Base-by-base conservation (phyloP, 108 stramenopile species). In the Nitzschia sp. region DNA sequence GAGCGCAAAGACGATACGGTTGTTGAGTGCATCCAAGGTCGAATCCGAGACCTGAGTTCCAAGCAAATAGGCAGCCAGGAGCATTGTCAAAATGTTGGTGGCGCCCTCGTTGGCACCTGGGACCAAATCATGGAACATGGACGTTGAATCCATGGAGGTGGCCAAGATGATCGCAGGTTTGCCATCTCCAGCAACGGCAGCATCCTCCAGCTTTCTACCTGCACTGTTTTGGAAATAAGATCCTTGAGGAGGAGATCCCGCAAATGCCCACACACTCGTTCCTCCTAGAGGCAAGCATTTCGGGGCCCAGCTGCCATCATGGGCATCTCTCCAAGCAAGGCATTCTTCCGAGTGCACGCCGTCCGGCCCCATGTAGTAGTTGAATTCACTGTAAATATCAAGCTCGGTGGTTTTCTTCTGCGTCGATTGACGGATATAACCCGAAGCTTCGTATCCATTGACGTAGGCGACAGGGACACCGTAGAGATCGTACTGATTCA, bases 341-440 rank as follows among this genome's bases (percentile, higher is more conserved):
- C 92, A 93, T 26, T 75, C 75, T 38, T 65, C 36, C 34, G 69
- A 68, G 28, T 59, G 68, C 26, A 82, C 84, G 23, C 62, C 63
- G 30, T 85, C 75, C 6, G 89, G 86, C 35, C 92, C 92, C 92
- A 93, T 93, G 85, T 93, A 93, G 45, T 89, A 89, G 45, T 91
- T 87, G 72, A 93, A 93, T 44, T 85, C 80, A 8, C 86, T 68
- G 53, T 84, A 53, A 31, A 93, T 79, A 13, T 52, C 55, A 23
- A 50, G 35, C 33, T 68, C 58, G 15, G 48, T 35, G 27, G 21
- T 35, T 9, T 41, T 16, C 56, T 69, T 47, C 26, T 80, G 55
- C 5, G 77, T 54, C 17, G 81, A 72, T 31, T 79, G 65, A 19
- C 77, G 66, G 34, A 93, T 54, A 45, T 82, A 77, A 27, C 73